Evolutionary conservation across 768 basidiomycete species (phyloP).

Genomic region (Termitomyces sp.): DNA sequence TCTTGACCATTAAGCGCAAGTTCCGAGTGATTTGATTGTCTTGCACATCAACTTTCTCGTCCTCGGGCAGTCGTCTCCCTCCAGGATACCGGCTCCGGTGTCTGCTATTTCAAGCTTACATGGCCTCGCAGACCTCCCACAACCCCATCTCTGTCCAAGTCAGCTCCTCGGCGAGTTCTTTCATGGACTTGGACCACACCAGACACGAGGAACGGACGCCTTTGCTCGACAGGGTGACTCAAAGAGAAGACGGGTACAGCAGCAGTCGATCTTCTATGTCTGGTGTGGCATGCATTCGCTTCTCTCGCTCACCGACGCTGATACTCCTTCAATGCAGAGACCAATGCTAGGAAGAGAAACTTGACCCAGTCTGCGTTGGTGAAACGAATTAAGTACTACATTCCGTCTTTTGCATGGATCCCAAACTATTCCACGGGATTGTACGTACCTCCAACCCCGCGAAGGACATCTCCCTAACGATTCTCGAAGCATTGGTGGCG

Average conservation of each 20-base stretch:
- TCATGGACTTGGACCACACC: conserved; percentile 13
- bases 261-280: conserved; percentile 16
- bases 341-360: conserved; percentile 8
- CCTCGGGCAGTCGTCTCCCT: not conserved
- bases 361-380: conserved; percentile 26
- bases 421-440: conserved; percentile 66
- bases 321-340: not conserved
- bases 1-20: not conserved
- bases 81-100: not conserved
- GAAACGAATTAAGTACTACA: conserved; percentile 64
- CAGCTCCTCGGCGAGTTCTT: conserved; percentile 15
- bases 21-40: not conserved
- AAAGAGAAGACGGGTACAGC: conserved; percentile 23
- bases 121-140: conserved; percentile 3
- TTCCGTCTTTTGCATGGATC: conserved; percentile 77
- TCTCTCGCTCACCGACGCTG: not conserved
- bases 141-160: conserved; percentile 2
- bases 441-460: conserved; percentile 32
- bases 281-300: conserved; percentile 12
- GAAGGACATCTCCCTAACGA: not conserved
- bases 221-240: conserved; percentile 24
- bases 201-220: conserved; percentile 26
- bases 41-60: not conserved
- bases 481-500: conserved; percentile 34
- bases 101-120: not conserved